Percentiles rank a stretch among this genome's conserved stretches.
Conservation (phyloP, 345 rosid species). For the Turritis glabra region DNA sequence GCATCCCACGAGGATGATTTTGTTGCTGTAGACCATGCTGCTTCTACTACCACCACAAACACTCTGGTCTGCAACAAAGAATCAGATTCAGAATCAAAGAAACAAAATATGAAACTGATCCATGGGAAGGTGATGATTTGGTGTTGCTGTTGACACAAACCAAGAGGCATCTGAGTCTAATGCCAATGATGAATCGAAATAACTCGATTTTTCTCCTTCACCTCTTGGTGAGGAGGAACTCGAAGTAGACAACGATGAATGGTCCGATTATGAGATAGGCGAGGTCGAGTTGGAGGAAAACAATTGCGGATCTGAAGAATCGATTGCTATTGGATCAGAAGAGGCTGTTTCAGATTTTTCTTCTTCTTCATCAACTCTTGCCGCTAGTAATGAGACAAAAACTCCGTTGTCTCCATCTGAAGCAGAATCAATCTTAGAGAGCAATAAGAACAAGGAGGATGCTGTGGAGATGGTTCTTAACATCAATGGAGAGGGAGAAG, state of each 20-base stretch:
- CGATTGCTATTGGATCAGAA: neutral
- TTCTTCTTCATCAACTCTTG: neutral
- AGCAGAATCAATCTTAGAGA: conserved; percentile 36
- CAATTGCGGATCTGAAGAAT: neutral
- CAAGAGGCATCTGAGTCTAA: conserved; percentile 20
- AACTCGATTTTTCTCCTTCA: conserved; percentile 1
- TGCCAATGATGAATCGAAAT: neutral
- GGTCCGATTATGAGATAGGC: conserved; percentile 23
- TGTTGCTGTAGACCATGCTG: conserved; percentile 23
- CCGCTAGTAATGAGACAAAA: neutral
- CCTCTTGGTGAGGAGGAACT: neutral
- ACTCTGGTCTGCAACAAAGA: conserved; percentile 16
- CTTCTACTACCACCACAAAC: neutral
- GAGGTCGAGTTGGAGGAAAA: neutral
- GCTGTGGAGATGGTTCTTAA: conserved; percentile 19
- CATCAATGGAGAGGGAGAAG: conserved; percentile 43
- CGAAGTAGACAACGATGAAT: conserved; percentile 28
- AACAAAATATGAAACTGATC: conserved; percentile 20
- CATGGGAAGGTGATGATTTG: conserved; percentile 13
- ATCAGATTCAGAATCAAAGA: conserved; percentile 28
- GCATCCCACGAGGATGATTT: conserved; percentile 20
- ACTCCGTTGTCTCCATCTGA: conserved; percentile 27
- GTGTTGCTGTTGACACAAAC: conserved; percentile 23
- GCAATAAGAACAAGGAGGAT: conserved; percentile 11
- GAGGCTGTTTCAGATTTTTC: conserved; percentile 9